Base-by-base conservation (phyloP, 768 basidiomycete genomes). In the Polyporus arcularius region DNA sequence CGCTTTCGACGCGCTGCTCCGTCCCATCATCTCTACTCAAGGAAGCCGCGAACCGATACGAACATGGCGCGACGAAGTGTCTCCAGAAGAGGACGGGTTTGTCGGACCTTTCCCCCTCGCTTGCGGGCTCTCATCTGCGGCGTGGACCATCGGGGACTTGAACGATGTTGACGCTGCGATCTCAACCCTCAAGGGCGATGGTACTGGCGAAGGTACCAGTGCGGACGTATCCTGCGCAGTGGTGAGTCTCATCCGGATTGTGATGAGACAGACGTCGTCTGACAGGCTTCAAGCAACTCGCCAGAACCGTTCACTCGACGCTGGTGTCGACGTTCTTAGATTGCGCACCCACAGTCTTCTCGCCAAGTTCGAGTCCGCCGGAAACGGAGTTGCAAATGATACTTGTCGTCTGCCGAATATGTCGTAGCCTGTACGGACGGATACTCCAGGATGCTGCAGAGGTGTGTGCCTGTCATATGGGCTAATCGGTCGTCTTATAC, bases 311-410 rank as follows among this genome's bases (percentile, higher is more conserved):
- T n/a, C 85, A 94, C 66, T 81, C 93, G 3, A 87, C 87, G 10
- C 77, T 98, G 11, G 76, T 94, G 2, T 87, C 93, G 21, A 87
- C 90, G 1, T 92, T 94, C 74, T 83, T 98, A 21, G 96, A 98
- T 71, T 85, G 85, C 64, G 92, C 93, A 4, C 92, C 96, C 2
- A 70, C 83, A 14, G 90, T 90, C 2, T 96, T 96, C 74, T 82
- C 87, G 4, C 89, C 91, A 0, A 82, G 80, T 63, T 75, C 75
- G n/a, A 79, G 68, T 32, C 83, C 86, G 2, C 72, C 83, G 12
- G 86, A 87, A 59, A 81, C 80, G 2, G 87, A 90, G 60, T 72
- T 85, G 16, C 81, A 84, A 59, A 76, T 87, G 57, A 75, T 93
- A 15, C 60, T 81, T n/a, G 80, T 82, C 1, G 79, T 88, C 5